phyloP scores from a whole-genome alignment of 2,329 filamentous ascomycete genomes.

The Fusarium robinianum region DNA sequence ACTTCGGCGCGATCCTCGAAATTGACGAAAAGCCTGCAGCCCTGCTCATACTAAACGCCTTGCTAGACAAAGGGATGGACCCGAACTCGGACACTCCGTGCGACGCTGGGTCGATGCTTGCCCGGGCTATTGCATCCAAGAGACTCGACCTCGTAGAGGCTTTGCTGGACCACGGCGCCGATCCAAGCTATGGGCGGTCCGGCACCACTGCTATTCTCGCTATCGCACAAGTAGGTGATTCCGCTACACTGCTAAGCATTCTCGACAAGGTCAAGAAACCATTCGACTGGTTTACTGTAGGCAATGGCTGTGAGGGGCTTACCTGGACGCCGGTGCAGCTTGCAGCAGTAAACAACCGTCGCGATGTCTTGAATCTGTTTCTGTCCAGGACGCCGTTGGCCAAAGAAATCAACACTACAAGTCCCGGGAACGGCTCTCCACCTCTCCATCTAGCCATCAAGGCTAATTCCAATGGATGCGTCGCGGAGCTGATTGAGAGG shows the following conservation, averaged over 20 bases:
- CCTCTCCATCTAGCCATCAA: constrained; percentile 29
- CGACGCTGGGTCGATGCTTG: constrained; percentile 17
- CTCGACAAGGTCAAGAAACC: constrained; percentile 5
- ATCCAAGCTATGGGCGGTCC: constrained; percentile 17
- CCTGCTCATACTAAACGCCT: too few relatives aligned
- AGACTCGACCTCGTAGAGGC: constrained; percentile 12
- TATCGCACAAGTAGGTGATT: constrained; percentile 17
- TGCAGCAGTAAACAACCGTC: constrained; percentile 22
- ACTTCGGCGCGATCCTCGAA: too few relatives aligned
- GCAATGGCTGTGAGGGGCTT: constrained; percentile 3
- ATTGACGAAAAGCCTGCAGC: too few relatives aligned
- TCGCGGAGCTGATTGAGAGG: constrained; percentile 17
- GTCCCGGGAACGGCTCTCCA: constrained; percentile 16
- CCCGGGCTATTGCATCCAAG: constrained; percentile 12
- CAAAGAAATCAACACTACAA: constrained; percentile 10
- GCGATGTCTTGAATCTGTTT: constrained; percentile 17
- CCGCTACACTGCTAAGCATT: constrained; percentile 22
- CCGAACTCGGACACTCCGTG: background rate
- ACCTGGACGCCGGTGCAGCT: constrained; percentile 32
- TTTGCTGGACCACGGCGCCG: constrained; percentile 25
- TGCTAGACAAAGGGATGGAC: too few relatives aligned
- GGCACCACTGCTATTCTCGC: constrained; percentile 23
- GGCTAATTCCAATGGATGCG: constrained; percentile 23
- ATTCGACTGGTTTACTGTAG: constrained; percentile 26
- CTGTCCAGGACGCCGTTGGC: constrained; percentile 21